Evolutionary conservation across 495 filamentous ascomycete genomes (phyloP), one percentile per base, ranked within the genome.

Genomic region (Immersiella caudata): DNA sequence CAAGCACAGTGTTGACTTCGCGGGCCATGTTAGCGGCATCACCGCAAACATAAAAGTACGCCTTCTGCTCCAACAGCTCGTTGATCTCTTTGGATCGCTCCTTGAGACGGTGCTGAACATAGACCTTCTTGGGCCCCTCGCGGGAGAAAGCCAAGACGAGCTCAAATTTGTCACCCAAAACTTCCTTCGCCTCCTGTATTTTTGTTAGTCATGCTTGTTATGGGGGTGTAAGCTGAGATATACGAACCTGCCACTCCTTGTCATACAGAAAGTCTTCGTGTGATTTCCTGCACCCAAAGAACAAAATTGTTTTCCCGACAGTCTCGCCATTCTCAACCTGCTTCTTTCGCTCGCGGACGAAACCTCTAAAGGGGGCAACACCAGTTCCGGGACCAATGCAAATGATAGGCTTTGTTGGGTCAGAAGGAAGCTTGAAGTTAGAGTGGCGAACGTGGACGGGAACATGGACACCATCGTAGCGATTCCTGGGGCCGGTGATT

Each of bases 11-110:
- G 80, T 94, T 98, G 79, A 99, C 95, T 75, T 98, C 95, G 54
- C 96, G 87, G 49, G 95, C 95, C 95, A 99, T 99, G 81, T 97
- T 94, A 58, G 96, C 92, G 6, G 95, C 95, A 72, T 99, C 95
- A 80, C 95, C 95, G 74, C 95, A 99, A 36, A 99, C 95, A 76
- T 99, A 99, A 81, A 99, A 93, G 79, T 94, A 97, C 18, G 91
- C 94, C 76, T 97, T 92, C 70, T 89, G 79, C 74, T 91, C 82
- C 12, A 99, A 83, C 2, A 99, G 88, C 70, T 94, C 87, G 78
- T 97, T 95, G 80, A 99, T 85, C 69, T 96, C 87, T 61, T 89
- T 84, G 29, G 93, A 91, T 24, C 88, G 82, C 78, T 97, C 93
- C 78, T 90, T 86, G 65, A 99, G 84, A 67, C 91, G 84, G 79